A percentile compares a stretch with the other conserved stretches of the same genome.
Conservation (phyloP, 2,329 filamentous ascomycete genomes). For the Xylaria arbuscula region DNA sequence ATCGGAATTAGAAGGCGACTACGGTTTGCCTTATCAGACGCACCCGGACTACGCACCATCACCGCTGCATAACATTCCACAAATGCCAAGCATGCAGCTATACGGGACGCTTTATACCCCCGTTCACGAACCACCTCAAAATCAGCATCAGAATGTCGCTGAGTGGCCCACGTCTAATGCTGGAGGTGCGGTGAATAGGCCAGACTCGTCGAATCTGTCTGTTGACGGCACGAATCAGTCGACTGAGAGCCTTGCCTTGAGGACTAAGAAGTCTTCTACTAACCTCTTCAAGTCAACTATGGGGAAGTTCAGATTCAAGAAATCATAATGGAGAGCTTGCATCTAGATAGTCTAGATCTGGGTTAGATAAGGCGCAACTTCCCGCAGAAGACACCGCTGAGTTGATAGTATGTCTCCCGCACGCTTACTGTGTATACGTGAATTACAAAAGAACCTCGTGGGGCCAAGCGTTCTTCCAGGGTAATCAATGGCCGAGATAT, state of each 20-base stretch:
- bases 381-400: no score
- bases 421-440: no score
- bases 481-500: neutral
- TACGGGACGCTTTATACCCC: constrained; percentile 18
- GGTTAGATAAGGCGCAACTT: no score
- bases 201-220: neutral
- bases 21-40: constrained; percentile 16
- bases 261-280: constrained; percentile 19
- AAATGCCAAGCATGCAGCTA: constrained; percentile 9
- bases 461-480: neutral
- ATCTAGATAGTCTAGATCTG: no score
- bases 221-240: neutral
- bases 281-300: constrained; percentile 17
- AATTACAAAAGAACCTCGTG: neutral
- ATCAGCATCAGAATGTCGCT: neutral
- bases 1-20: constrained; percentile 29
- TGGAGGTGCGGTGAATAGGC: neutral
- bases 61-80: constrained; percentile 6
- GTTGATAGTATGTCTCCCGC: no score
- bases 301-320: constrained; percentile 25
- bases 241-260: neutral
- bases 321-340: constrained; percentile 4
- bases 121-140: neutral
- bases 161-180: constrained; percentile 5
- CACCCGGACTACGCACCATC: constrained; percentile 31